These are phyloP conservation scores for Aspergillus carbonarius DNA, from an alignment of 2,329 filamentous ascomycete genomes.

Conservation along the genomic window DNA sequence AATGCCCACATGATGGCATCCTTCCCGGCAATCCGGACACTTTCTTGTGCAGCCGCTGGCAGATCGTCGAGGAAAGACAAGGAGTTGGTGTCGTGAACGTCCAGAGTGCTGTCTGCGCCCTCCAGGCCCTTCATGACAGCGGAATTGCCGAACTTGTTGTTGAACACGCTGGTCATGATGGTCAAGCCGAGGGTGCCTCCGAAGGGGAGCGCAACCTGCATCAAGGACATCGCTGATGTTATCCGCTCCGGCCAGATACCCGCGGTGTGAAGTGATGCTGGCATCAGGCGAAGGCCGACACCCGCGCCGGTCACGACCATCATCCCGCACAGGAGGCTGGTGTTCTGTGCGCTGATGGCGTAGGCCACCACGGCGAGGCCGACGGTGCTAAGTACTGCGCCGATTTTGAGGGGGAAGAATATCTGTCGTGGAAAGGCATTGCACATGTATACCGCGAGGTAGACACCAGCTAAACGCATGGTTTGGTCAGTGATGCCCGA, in stretches of 20 bases:
- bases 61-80: slow-evolving; percentile 40
- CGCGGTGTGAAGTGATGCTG: slow-evolving; percentile 61
- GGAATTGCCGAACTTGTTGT: slow-evolving; percentile 51
- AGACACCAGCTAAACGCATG: slow-evolving; percentile 50
- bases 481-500: background rate
- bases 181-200: slow-evolving; percentile 66
- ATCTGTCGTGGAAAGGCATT: slow-evolving; percentile 64
- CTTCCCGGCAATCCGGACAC: slow-evolving; percentile 47
- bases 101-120: slow-evolving; percentile 26
- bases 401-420: slow-evolving; percentile 58
- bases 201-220: slow-evolving; percentile 60
- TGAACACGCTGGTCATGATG: slow-evolving; percentile 68
- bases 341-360: slow-evolving; percentile 53
- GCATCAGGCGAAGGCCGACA: slow-evolving; percentile 66
- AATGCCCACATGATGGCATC: slow-evolving; percentile 66
- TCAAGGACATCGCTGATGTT: slow-evolving; percentile 59
- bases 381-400: slow-evolving; percentile 56
- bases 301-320: slow-evolving; percentile 64
- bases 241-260: slow-evolving; percentile 61
- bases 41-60: slow-evolving; percentile 34
- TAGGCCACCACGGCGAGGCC: slow-evolving; percentile 60
- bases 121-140: slow-evolving; percentile 30
- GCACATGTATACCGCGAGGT: slow-evolving; percentile 58
- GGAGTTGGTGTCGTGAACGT: slow-evolving; percentile 36
- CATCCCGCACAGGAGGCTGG: slow-evolving; percentile 61